Percentiles rank a stretch among this genome's conserved stretches.
Conservation (phyloP, 805 yeast genomes). For the Zygoascus tannicola region DNA sequence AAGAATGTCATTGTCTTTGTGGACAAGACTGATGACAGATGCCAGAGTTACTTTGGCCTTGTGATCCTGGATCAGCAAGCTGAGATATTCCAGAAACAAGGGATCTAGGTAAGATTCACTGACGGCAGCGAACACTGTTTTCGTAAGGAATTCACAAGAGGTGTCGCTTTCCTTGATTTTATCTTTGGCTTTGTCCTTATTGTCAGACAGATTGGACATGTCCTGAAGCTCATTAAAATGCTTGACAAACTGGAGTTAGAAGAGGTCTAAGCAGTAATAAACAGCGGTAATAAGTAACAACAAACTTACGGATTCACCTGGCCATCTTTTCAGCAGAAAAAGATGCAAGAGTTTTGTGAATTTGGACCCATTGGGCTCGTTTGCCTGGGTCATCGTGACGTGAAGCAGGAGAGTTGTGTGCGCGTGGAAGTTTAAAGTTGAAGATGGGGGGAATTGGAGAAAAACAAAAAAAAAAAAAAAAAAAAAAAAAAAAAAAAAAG, state of each 20-base stretch:
- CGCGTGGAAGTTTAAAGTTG: too few species aligned
- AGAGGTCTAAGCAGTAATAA: slow-evolving; percentile 6
- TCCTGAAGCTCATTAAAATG: slow-evolving; percentile 25
- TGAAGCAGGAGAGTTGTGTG: too few species aligned
- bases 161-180: too few species aligned
- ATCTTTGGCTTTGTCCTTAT: too few species aligned
- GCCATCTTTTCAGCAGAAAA: slow-evolving; percentile 15
- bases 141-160: neutral
- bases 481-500: slow-evolving; percentile 2
- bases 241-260: slow-evolving; percentile 17
- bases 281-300: slow-evolving; percentile 2
- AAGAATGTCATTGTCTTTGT: neutral
- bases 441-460: too few species aligned
- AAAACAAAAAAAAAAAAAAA: slow-evolving; percentile 2
- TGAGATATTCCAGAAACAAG: slow-evolving; percentile 23
- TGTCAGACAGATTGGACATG: slow-evolving; percentile 8
- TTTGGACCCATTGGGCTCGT: slow-evolving; percentile 11
- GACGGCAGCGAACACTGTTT: neutral
- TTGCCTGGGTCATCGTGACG: neutral
- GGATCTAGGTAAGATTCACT: slow-evolving; percentile 12
- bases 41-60: slow-evolving; percentile 16
- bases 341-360: slow-evolving; percentile 15
- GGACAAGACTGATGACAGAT: slow-evolving; percentile 12
- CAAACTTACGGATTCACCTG: slow-evolving; percentile 10
- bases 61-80: slow-evolving; percentile 17